phyloP scores from a whole-genome alignment of 495 filamentous ascomycete genomes.

The Xylaria sp. region DNA sequence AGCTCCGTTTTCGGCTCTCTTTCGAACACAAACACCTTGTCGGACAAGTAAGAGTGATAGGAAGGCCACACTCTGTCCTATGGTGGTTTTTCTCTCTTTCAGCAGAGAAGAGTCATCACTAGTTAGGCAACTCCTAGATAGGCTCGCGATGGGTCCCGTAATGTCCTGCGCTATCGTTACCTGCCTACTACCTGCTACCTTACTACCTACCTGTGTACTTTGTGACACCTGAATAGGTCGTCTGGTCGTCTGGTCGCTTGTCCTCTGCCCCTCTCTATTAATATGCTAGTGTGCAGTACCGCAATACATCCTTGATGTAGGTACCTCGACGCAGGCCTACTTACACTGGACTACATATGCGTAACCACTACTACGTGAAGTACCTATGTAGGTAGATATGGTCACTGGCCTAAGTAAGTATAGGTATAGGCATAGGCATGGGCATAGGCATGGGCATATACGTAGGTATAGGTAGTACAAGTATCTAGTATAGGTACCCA shows the following conservation, averaged over 20 bases:
- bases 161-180: conserved; percentile 15
- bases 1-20: conserved; percentile 26
- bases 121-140: conserved; percentile 15
- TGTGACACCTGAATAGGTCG: not conserved
- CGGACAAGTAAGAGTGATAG: not conserved
- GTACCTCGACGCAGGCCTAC: conserved; percentile 1
- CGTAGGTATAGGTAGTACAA: no score
- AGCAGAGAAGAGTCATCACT: conserved; percentile 19
- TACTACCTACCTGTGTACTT: no score
- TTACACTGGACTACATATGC: no score
- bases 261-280: not conserved
- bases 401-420: conserved; percentile 2
- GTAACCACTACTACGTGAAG: not conserved
- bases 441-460: no score
- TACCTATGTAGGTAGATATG: not conserved
- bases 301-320: not conserved
- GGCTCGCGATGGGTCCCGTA: not conserved
- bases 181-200: conserved; percentile 7
- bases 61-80: not conserved
- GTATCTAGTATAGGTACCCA: not conserved
- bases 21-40: conserved; percentile 13
- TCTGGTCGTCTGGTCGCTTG: conserved; percentile 3
- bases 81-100: not conserved
- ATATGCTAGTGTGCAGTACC: not conserved
- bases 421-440: no score